phyloP scores from a whole-genome alignment of 202 grass and related monocot species.

The Zoysia matrella region DNA sequence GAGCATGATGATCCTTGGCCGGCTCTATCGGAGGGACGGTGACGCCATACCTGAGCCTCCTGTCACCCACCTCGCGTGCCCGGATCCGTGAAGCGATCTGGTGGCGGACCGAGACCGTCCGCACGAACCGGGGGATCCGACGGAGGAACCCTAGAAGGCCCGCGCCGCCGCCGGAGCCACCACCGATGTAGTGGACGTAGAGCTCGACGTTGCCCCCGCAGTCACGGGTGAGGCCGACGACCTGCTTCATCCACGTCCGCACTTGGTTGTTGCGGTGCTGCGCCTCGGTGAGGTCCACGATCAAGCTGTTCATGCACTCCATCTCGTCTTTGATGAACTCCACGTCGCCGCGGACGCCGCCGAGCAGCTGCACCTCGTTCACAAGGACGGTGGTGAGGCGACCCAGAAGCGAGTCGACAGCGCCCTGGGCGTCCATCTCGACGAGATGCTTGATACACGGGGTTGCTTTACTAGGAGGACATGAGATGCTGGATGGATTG shows the following conservation, averaged over 20 bases:
- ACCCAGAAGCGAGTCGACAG: background rate
- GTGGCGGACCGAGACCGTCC: background rate
- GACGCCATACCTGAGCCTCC: conserved; percentile 10
- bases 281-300: background rate
- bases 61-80: background rate
- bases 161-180: background rate
- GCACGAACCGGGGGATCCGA: background rate
- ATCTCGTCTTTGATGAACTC: conserved; percentile 46
- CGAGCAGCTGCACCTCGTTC: conserved; percentile 10
- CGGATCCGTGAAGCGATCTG: background rate
- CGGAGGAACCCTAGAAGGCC: background rate
- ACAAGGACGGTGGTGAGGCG: background rate
- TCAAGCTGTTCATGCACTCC: conserved; percentile 30
- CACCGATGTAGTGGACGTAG: background rate
- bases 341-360: conserved; percentile 15
- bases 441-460: background rate
- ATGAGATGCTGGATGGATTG: too few species aligned
- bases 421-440: background rate
- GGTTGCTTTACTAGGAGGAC: too few species aligned
- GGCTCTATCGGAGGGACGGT: background rate
- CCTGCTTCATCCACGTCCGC: conserved; percentile 37
- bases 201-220: background rate
- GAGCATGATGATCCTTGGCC: background rate
- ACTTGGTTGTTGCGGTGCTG: conserved; percentile 7
- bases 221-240: conserved; percentile 12